These are phyloP conservation scores for Tolypocladium tundrense DNA, from an alignment of 2,329 filamentous ascomycete species.

Conservation along the genomic window DNA sequence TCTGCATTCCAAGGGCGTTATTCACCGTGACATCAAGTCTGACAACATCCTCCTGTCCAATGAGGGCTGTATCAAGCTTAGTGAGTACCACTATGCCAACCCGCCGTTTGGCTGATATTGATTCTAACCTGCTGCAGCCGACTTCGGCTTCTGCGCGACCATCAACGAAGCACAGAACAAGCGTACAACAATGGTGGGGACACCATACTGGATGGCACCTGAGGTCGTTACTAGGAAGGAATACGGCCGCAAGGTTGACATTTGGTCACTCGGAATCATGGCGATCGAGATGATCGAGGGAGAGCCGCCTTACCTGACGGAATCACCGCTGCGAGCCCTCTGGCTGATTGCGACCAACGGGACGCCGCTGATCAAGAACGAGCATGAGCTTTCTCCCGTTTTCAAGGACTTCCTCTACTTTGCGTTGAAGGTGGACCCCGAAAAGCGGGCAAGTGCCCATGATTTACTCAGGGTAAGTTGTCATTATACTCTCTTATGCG, in stretches of 20 bases:
- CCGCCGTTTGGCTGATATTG: not conserved
- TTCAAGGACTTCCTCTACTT: slow-evolving; percentile 91
- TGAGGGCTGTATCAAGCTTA: slow-evolving; percentile 95
- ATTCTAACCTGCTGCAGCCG: slow-evolving; percentile 47
- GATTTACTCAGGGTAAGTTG: slow-evolving; percentile 76
- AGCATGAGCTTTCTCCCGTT: slow-evolving; percentile 66
- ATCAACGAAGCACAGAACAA: slow-evolving; percentile 97
- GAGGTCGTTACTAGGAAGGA: slow-evolving; percentile 96
- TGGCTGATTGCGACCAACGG: slow-evolving; percentile 97
- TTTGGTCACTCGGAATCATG: slow-evolving; percentile 98
- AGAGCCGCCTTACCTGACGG: slow-evolving; percentile 92
- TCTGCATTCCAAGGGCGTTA: slow-evolving; percentile 93
- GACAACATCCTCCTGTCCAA: slow-evolving; percentile 93
- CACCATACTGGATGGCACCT: slow-evolving; percentile 99
- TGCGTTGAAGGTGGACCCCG: slow-evolving; percentile 91
- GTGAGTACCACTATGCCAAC: slow-evolving; percentile 40
- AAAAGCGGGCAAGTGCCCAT: slow-evolving; percentile 91
- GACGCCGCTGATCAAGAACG: slow-evolving; percentile 89
- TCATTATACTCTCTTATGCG: not conserved
- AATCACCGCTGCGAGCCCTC: slow-evolving; percentile 83
- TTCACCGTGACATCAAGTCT: slow-evolving; percentile 97
- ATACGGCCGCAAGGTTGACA: slow-evolving; percentile 96
- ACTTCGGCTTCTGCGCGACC: slow-evolving; percentile 97
- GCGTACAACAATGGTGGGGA: slow-evolving; percentile 97
- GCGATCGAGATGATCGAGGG: slow-evolving; percentile 99